phyloP scores from a whole-genome alignment of 768 basidiomycete genomes.

The Trametes cinnabarina region DNA sequence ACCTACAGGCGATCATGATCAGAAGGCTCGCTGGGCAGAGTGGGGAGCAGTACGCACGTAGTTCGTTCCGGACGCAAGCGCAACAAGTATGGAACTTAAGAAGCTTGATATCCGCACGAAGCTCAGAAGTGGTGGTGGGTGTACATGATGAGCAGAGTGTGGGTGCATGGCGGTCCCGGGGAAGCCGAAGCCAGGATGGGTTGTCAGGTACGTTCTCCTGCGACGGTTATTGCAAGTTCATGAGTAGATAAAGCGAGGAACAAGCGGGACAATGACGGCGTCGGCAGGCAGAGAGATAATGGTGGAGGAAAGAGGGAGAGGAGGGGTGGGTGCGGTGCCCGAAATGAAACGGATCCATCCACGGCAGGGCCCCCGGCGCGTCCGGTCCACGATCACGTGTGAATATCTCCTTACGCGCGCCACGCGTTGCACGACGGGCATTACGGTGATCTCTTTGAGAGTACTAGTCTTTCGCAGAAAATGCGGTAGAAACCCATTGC shows the following conservation, averaged over 20 bases:
- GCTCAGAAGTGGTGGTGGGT: conserved; percentile 20
- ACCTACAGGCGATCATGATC: conserved; percentile 25
- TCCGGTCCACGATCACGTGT: conserved; percentile 17
- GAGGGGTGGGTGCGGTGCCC: neutral
- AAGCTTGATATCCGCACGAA: conserved; percentile 29
- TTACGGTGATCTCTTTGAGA: too few species aligned
- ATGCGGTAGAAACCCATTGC: too few species aligned
- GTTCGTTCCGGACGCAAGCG: conserved; percentile 67
- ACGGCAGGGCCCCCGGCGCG: neutral
- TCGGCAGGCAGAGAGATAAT: neutral
- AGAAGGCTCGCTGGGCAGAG: neutral
- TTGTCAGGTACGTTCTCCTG: neutral
- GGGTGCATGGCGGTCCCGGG: conserved; percentile 1
- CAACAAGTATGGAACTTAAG: conserved; percentile 54
- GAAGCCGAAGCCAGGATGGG: neutral
- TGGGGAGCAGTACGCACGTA: conserved; percentile 63
- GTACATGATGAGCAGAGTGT: neutral
- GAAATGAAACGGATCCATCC: neutral
- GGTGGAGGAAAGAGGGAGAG: neutral
- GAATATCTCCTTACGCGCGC: too few species aligned
- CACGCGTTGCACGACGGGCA: too few species aligned
- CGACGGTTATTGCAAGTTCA: conserved; percentile 1
- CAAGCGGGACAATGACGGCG: neutral
- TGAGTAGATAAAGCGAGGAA: neutral
- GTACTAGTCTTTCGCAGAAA: too few species aligned